Conservation (phyloP, 1,139 yeast genomes). For the Hyphopichia buzzinii region DNA sequence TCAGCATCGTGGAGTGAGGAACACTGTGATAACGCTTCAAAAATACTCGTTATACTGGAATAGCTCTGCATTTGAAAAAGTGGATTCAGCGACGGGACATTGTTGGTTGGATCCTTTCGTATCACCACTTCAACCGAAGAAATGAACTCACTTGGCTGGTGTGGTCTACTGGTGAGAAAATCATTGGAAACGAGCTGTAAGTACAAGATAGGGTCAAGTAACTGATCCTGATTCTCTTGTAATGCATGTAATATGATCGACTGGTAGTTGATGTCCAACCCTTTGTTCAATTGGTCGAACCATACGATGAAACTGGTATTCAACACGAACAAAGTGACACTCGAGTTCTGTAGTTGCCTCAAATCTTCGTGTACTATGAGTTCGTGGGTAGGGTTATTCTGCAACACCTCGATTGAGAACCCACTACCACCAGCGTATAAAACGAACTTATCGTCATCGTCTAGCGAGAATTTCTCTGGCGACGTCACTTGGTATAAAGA, state of each 20-base stretch:
- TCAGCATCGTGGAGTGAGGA: conserved; percentile 39
- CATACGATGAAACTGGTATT: conserved; percentile 38
- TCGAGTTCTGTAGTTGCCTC: conserved; percentile 4
- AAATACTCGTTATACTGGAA: conserved; percentile 19
- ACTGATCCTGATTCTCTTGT: conserved; percentile 14
- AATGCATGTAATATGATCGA: conserved; percentile 39
- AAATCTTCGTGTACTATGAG: conserved; percentile 12
- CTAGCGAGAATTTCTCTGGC: conserved; percentile 38
- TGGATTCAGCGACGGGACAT: conserved; percentile 6
- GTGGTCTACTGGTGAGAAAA: conserved; percentile 12
- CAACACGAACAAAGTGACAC: conserved; percentile 34
- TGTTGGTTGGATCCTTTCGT: neutral
- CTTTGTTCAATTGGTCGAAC: conserved; percentile 25
- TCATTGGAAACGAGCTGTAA: conserved; percentile 31
- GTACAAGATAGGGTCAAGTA: conserved; percentile 19
- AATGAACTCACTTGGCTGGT: conserved; percentile 14
- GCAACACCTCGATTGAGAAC: conserved; percentile 13
- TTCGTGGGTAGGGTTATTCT: conserved; percentile 15
- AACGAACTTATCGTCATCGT: conserved; percentile 43
- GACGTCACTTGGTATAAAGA: conserved; percentile 34
- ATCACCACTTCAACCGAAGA: conserved; percentile 21
- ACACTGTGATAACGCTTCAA: conserved; percentile 37
- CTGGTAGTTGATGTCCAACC: conserved; percentile 43
- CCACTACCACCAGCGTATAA: conserved; percentile 38
- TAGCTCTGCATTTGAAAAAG: conserved; percentile 7